These are phyloP conservation scores for Fusarium sp. DNA, from an alignment of 2,329 filamentous ascomycete species.

Conservation along the genomic window DNA sequence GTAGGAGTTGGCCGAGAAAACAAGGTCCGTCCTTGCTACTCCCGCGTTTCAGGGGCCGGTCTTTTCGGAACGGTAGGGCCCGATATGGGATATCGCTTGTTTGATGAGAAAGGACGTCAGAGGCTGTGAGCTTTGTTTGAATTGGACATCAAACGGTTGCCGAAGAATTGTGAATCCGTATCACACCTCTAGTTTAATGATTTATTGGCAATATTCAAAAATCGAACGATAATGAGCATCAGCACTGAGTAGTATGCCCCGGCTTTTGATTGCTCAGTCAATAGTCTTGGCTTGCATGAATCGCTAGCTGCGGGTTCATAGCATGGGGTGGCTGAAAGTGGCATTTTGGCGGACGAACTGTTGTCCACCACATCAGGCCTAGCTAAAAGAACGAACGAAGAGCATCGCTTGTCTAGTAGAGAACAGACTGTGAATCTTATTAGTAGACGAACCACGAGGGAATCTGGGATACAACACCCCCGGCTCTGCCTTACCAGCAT, in stretches of 20 bases:
- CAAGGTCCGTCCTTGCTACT: slow-evolving; percentile 1
- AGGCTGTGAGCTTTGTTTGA: not conserved
- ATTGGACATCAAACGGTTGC: not conserved
- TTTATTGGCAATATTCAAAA: slow-evolving; percentile 23
- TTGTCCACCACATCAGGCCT: slow-evolving; percentile 24
- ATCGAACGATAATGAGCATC: slow-evolving; percentile 12
- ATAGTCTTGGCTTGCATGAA: slow-evolving; percentile 34
- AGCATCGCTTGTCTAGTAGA: not conserved
- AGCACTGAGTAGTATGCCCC: slow-evolving; percentile 2
- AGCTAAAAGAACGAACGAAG: slow-evolving; percentile 1
- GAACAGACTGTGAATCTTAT: not conserved
- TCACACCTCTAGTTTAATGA: slow-evolving; percentile 22
- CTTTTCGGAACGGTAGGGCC: slow-evolving; percentile 12
- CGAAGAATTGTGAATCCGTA: not conserved
- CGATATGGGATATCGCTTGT: slow-evolving; percentile 6
- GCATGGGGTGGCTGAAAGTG: slow-evolving; percentile 22
- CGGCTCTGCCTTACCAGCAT: not conserved
- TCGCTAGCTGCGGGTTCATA: slow-evolving; percentile 26
- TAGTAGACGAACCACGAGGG: slow-evolving; percentile 15
- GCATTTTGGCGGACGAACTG: slow-evolving; percentile 11
- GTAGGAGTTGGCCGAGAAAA: slow-evolving; percentile 2
- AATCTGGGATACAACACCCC: slow-evolving; percentile 15
- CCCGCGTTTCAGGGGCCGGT: slow-evolving; percentile 25
- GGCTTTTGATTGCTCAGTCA: slow-evolving; percentile 15
- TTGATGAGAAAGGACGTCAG: not conserved